These are phyloP conservation scores for Amanita polypyramis DNA, from an alignment of 768 basidiomycete genomes.

Conservation along the genomic window DNA sequence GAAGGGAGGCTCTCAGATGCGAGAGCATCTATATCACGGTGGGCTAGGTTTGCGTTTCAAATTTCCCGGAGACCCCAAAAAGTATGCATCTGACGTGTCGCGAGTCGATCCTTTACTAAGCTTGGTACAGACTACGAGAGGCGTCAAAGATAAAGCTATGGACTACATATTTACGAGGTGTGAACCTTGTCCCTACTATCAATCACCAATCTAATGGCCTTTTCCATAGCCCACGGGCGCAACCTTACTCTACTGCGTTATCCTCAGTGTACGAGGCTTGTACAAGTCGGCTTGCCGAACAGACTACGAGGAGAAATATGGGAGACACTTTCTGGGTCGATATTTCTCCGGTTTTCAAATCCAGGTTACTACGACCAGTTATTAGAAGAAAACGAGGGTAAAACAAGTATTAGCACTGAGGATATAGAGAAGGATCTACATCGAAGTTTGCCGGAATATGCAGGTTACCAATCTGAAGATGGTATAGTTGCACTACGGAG, in stretches of 20 bases:
- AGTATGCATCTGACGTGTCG: slow-evolving; percentile 34
- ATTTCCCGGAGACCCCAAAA: slow-evolving; percentile 89
- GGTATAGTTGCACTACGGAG: slow-evolving; percentile 80
- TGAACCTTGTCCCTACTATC: slow-evolving; percentile 14
- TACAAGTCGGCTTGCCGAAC: slow-evolving; percentile 95
- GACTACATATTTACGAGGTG: slow-evolving; percentile 79
- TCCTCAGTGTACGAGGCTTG: slow-evolving; percentile 92
- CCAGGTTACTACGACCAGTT: slow-evolving; percentile 75
- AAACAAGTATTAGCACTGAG: slow-evolving; percentile 82
- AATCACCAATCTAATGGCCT: slow-evolving; percentile 7
- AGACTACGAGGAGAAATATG: slow-evolving; percentile 94
- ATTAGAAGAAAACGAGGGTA: slow-evolving; percentile 66
- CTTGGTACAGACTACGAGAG: slow-evolving; percentile 56
- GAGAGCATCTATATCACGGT: slow-evolving; percentile 55
- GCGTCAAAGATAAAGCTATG: slow-evolving; percentile 94
- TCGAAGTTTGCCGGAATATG: slow-evolving; percentile 91
- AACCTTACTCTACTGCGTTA: slow-evolving; percentile 94
- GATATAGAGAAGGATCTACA: slow-evolving; percentile 99
- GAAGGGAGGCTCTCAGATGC: slow-evolving; percentile 33
- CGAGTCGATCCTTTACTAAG: slow-evolving; percentile 7
- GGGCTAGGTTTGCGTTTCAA: slow-evolving; percentile 77
- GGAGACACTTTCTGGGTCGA: slow-evolving; percentile 92
- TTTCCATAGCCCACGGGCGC: slow-evolving; percentile 69
- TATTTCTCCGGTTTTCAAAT: slow-evolving; percentile 81
- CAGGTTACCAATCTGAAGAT: slow-evolving; percentile 86